Base-by-base conservation (phyloP, 2,329 filamentous ascomycete species). In the Phialophora tarda region DNA sequence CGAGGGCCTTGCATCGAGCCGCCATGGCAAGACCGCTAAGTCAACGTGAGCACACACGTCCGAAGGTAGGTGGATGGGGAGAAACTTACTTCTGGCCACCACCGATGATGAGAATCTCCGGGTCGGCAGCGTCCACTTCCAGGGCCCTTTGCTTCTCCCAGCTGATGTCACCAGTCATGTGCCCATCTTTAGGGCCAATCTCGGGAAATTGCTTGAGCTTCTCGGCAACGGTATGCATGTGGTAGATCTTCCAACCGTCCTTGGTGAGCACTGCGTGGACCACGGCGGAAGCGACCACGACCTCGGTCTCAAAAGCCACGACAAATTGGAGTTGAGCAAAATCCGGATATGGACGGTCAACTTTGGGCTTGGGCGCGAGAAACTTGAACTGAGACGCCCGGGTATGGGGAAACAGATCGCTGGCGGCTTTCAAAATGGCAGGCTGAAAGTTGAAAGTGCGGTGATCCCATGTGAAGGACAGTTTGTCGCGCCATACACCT, bases 401-500 rank as follows among this genome's bases (percentile, higher is more conserved):
- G 14, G 75, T 77, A 14, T 62, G 55, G 12, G 73, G 70, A 24
- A 78, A 70, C 51, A 78, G 74, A 57, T 78, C 76, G 44, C 66
- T 69, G n/a, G 76, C 76, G 7, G 76, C 76, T 69, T 73, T 75
- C 8, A 73, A 44, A 56, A 78, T 78, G 26, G 72, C 71, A 0
- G 68, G 57, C 59, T 66, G 61, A 63, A 76, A 76, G 70, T 78
- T 78, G 65, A 78, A 78, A 17, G 76, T 76, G 48, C 76, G 74
- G 64, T 75, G 75, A 64, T 78, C 76, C 76, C 76, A 78, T 12
- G 76, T 76, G 59, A 77, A 78, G 30, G 73, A 71, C 17, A 78
- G 69, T 62, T 78, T 78, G 67, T 78, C 76, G 34, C 77, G 73
- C 77, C 77, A 78, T 4, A 77, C 76, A 47, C 76, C 76, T 77